phyloP scores from a whole-genome alignment of 2,329 filamentous ascomycete species.

The Tolypocladium ophioglossoides region DNA sequence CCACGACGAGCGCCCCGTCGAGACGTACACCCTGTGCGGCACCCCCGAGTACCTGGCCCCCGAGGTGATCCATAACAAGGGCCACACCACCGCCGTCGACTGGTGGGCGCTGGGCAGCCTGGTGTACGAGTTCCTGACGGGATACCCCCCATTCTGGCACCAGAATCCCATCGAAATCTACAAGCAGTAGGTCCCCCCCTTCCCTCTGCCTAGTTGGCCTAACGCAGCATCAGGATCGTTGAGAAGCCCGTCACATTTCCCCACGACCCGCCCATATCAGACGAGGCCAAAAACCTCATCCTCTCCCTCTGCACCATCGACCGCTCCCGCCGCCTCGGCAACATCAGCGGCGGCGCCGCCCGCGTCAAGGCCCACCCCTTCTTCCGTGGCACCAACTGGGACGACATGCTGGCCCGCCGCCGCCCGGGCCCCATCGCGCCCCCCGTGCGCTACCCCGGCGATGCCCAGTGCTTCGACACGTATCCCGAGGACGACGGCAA shows the following conservation, averaged over 20 bases:
- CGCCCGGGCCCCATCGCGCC: conserved; percentile 63
- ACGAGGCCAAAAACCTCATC: conserved; percentile 65
- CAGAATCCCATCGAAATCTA: conserved; percentile 82
- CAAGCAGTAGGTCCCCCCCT: conserved; percentile 48
- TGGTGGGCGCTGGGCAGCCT: conserved; percentile 83
- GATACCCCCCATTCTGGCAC: conserved; percentile 80
- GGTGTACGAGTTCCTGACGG: conserved; percentile 76
- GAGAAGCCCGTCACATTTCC: conserved; percentile 70
- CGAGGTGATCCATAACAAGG: conserved; percentile 77
- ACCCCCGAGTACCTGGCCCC: conserved; percentile 78
- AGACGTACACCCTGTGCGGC: conserved; percentile 76
- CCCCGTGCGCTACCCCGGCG: conserved; percentile 60
- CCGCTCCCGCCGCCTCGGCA: conserved; percentile 66
- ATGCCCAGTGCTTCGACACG: conserved; percentile 71
- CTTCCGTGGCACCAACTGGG: conserved; percentile 65
- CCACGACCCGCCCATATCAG: conserved; percentile 51
- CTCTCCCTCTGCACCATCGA: conserved; percentile 68
- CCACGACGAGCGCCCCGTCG: conserved; percentile 38
- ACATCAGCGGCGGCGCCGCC: conserved; percentile 62
- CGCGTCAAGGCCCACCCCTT: conserved; percentile 68
- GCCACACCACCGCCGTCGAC: conserved; percentile 65
- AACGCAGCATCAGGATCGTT: conserved; percentile 48
- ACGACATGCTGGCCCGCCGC: conserved; percentile 55
- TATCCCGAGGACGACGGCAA: conserved; percentile 68
- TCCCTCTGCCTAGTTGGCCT: not conserved